A percentile compares a stretch with the other conserved stretches of the same genome.
Conservation (phyloP, 345 rosid species). For the Salix koriyanagi region DNA sequence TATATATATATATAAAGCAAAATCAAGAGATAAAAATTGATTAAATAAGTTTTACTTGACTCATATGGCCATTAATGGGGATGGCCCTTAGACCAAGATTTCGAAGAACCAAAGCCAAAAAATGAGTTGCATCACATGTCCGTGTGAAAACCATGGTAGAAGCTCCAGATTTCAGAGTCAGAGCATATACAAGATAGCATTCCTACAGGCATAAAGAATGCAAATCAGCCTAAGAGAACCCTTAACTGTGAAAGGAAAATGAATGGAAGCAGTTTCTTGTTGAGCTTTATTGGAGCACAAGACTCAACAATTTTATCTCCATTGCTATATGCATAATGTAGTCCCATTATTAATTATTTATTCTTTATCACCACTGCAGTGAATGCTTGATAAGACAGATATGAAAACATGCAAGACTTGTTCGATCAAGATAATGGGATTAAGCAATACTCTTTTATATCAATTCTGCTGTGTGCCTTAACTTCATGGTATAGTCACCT, state of each 20-base stretch:
- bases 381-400: too few relatives aligned
- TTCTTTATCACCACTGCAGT: too few relatives aligned
- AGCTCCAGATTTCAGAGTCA: conserved; percentile 48
- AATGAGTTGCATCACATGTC: conserved; percentile 82
- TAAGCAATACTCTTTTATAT: too few relatives aligned
- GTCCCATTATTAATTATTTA: too few relatives aligned
- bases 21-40: not conserved
- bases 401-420: too few relatives aligned
- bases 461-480: too few relatives aligned
- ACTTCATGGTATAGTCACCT: too few relatives aligned
- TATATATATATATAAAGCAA: too few relatives aligned
- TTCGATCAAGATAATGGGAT: too few relatives aligned
- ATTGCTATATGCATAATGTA: too few relatives aligned
- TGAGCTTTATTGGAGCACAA: too few relatives aligned
- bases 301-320: too few relatives aligned
- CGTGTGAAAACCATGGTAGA: conserved; percentile 82
- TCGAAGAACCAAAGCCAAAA: conserved; percentile 71
- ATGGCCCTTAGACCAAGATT: conserved; percentile 88
- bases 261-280: not conserved
- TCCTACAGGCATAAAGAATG: conserved; percentile 48
- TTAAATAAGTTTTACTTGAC: conserved; percentile 45
- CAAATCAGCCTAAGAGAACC: not conserved
- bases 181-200: conserved; percentile 80
- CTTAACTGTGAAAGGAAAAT: not conserved
- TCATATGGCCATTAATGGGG: conserved; percentile 97